These are phyloP conservation scores for Paramecium bursaria DNA, from an alignment of 73 alveolate genomes.

Conservation along the genomic window DNA sequence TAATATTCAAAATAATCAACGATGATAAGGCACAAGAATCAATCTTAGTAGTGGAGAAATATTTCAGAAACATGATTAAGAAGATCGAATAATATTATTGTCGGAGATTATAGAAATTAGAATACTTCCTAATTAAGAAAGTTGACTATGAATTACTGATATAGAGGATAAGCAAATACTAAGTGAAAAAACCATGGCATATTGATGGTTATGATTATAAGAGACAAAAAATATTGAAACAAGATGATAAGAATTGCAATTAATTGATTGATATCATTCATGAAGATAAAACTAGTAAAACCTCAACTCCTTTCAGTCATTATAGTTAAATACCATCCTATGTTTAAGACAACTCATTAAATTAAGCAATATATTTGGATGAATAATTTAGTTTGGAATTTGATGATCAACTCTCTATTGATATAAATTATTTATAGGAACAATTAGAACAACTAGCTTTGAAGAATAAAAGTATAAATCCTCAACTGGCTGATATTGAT, in stretches of 20 bases:
- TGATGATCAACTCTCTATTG: too few relatives aligned
- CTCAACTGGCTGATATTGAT: too few relatives aligned
- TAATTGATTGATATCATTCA: conserved; percentile 7
- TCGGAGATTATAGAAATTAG: conserved; percentile 53
- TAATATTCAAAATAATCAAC: not conserved
- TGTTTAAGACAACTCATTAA: conserved; percentile 20
- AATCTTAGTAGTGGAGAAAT: conserved; percentile 21
- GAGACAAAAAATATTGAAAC: conserved; percentile 6
- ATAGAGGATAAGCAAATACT: not conserved
- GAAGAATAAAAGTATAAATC: too few relatives aligned
- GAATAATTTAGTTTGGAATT: too few relatives aligned
- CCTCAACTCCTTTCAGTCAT: conserved; percentile 59
- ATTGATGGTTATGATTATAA: conserved; percentile 29
- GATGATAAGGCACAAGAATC: conserved; percentile 18
- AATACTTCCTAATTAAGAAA: conserved; percentile 14
- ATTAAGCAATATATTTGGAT: conserved; percentile 32
- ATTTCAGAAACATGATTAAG: conserved; percentile 43
- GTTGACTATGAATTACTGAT: not conserved
- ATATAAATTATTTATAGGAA: too few relatives aligned
- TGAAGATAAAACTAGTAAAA: conserved; percentile 11
- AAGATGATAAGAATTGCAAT: conserved; percentile 57
- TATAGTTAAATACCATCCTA: conserved; percentile 32
- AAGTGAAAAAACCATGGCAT: conserved; percentile 44
- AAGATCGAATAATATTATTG: conserved; percentile 46
- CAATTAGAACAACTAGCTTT: too few relatives aligned